These are phyloP conservation scores for Lithocarpus polystachyus DNA, from an alignment of 306 rosid species.

Conservation along the genomic window DNA sequence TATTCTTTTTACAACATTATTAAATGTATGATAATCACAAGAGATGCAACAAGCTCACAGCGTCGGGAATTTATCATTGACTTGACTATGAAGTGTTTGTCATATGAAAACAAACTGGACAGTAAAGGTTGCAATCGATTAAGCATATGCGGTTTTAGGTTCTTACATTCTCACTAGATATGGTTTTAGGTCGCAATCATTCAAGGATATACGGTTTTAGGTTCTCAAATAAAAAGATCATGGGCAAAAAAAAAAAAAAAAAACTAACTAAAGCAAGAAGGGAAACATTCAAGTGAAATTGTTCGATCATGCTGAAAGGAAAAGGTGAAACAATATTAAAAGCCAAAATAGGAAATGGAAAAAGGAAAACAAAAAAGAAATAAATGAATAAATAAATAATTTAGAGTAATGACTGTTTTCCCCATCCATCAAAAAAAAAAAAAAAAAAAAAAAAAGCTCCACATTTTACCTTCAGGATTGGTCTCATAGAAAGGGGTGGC, in stretches of 20 bases:
- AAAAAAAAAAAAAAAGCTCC: neutral
- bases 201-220: too few relatives aligned
- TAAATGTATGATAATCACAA: neutral
- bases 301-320: neutral
- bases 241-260: neutral
- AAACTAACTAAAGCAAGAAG: neutral
- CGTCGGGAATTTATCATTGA: too few relatives aligned
- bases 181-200: too few relatives aligned
- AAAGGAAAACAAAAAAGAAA: neutral
- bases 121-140: too few relatives aligned
- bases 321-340: neutral
- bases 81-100: too few relatives aligned
- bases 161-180: too few relatives aligned
- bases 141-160: too few relatives aligned
- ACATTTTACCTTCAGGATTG: neutral
- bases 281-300: neutral
- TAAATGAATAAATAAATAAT: neutral
- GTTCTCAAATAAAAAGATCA: too few relatives aligned
- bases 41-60: neutral
- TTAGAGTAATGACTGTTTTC: neutral
- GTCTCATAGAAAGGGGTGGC: neutral
- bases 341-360: neutral
- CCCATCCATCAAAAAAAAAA: neutral
- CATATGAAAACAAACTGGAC: too few relatives aligned
- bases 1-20: neutral